Percentiles rank a stretch among this genome's conserved stretches.
Conservation (phyloP, 2,329 filamentous ascomycete species). For the Exophiala calicioides region DNA sequence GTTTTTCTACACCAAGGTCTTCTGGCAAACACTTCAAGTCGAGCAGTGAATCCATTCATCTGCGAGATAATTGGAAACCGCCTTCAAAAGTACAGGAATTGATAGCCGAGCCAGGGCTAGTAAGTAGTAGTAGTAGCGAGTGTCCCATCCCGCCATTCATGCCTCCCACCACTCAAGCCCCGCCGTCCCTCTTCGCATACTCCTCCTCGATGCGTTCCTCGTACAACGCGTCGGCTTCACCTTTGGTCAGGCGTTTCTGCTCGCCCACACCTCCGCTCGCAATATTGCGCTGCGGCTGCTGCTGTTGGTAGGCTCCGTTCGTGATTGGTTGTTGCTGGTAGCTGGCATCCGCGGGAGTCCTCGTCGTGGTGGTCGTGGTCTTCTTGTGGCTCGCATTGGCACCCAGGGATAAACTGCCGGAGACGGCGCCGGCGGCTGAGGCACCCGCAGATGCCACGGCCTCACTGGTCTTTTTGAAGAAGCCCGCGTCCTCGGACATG, state of each 20-base stretch:
- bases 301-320: constrained; percentile 36
- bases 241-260: constrained; percentile 31
- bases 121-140: too few relatives aligned
- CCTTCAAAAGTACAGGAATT: too few relatives aligned
- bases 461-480: constrained; percentile 28
- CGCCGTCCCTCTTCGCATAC: constrained; percentile 45
- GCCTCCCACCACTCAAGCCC: constrained; percentile 12
- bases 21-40: too few relatives aligned
- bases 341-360: not conserved
- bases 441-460: constrained; percentile 27
- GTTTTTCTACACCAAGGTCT: too few relatives aligned
- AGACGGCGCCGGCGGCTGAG: constrained; percentile 25
- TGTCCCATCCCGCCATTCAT: too few relatives aligned
- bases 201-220: constrained; percentile 51
- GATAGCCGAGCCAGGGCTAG: too few relatives aligned
- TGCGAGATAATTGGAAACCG: too few relatives aligned
- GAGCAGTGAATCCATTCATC: too few relatives aligned
- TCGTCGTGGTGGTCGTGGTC: constrained; percentile 26
- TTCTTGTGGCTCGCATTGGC: constrained; percentile 28
- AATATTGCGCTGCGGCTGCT: constrained; percentile 19
- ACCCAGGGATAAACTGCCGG: constrained; percentile 23
- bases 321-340: constrained; percentile 15
- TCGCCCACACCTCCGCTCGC: constrained; percentile 14
- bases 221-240: constrained; percentile 46
- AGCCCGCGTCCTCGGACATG: constrained; percentile 26